Conservation (phyloP, 345 rosid genomes). For the Abelmoschus esculentus region DNA sequence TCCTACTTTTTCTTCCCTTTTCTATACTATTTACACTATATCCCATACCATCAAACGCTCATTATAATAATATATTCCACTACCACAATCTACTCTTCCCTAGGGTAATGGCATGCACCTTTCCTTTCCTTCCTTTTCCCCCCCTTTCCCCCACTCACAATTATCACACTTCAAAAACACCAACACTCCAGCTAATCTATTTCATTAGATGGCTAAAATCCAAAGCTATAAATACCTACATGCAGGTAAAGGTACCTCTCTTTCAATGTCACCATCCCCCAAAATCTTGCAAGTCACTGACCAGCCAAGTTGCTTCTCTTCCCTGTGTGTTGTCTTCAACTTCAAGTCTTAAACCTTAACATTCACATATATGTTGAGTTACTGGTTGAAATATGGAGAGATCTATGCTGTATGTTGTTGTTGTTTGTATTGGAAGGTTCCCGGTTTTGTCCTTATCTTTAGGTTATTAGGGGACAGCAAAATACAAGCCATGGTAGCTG, state of each 20-base stretch:
- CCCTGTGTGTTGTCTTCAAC: too few species aligned
- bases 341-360: too few species aligned
- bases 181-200: not conserved
- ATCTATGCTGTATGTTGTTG: too few species aligned
- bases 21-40: conserved; percentile 12
- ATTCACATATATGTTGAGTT: too few species aligned
- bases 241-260: not conserved
- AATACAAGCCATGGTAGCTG: not conserved
- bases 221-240: not conserved
- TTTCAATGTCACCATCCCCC: not conserved
- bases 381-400: too few species aligned
- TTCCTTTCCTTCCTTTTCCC: not conserved
- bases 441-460: conserved; percentile 3
- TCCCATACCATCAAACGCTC: conserved; percentile 13
- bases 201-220: not conserved
- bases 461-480: not conserved
- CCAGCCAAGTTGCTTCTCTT: too few species aligned
- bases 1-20: conserved; percentile 10
- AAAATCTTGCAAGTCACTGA: not conserved
- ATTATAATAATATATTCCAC: not conserved
- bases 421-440: conserved; percentile 6
- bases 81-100: too few species aligned
- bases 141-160: not conserved
- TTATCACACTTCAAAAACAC: not conserved
- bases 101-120: not conserved